These are phyloP conservation scores for Closterium sp. DNA, from an alignment of 139 green algal genomes.

Conservation along the genomic window DNA sequence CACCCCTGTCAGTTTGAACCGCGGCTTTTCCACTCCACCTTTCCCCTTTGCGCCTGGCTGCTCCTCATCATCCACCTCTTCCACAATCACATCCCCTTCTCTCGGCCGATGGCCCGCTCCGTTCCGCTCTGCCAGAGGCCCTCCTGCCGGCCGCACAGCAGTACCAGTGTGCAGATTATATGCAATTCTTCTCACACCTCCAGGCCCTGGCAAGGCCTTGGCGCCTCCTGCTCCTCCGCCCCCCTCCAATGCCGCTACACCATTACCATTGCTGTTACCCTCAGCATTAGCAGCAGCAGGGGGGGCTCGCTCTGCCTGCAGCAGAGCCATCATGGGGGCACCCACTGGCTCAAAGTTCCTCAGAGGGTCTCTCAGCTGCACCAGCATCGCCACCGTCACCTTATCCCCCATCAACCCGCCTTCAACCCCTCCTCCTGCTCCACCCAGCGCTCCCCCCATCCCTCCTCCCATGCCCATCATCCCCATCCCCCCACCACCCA, in stretches of 20 bases:
- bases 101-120: background rate
- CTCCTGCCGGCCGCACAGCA: background rate
- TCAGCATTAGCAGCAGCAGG: background rate
- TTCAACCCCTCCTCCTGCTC: background rate
- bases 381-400: conserved; percentile 47
- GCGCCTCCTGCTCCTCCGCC: background rate
- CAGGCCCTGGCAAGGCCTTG: background rate
- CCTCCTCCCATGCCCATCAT: no score
- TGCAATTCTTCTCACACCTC: background rate
- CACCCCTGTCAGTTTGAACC: conserved; percentile 45
- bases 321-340: conserved; percentile 47
- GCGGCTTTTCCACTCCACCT: background rate
- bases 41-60: conserved; percentile 9
- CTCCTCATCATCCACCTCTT: background rate
- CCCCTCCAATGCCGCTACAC: background rate
- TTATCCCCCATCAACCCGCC: conserved; percentile 43
- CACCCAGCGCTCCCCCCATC: background rate
- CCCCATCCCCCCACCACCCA: background rate
- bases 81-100: background rate
- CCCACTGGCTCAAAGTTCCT: conserved; percentile 47
- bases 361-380: conserved; percentile 46
- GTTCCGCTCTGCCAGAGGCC: background rate
- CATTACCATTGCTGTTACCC: background rate
- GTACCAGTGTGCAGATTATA: background rate
- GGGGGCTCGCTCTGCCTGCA: conserved; percentile 41